phyloP scores from a whole-genome alignment of 2,329 filamentous ascomycete genomes.

The Sporothrix euskadiensis region DNA sequence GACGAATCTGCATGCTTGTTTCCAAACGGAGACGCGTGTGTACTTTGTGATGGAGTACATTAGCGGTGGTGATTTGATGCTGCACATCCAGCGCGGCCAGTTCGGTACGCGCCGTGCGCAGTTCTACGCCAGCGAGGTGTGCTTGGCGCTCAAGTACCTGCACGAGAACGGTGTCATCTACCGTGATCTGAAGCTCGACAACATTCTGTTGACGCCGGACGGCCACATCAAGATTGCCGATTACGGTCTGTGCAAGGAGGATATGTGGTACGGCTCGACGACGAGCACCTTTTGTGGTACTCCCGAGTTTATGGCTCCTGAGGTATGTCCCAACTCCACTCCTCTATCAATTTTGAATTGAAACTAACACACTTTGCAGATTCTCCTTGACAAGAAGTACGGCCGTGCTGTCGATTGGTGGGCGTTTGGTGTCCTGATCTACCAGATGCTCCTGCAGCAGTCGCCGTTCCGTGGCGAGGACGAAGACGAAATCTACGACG shows the following conservation, averaged over 20 bases:
- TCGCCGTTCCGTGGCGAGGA: conserved; percentile 98
- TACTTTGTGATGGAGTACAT: conserved; percentile 99
- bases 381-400: conserved; percentile 97
- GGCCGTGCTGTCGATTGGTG: conserved; percentile 98
- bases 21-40: conserved; percentile 96
- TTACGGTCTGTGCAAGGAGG: conserved; percentile 98
- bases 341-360: background rate
- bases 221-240: conserved; percentile 98
- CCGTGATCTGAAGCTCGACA: conserved; percentile 88
- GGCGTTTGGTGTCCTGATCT: conserved; percentile 98
- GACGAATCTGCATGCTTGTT: conserved; percentile 92
- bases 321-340: conserved; percentile 59
- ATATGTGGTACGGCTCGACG: conserved; percentile 98
- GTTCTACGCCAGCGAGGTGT: conserved; percentile 98
- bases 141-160: conserved; percentile 96
- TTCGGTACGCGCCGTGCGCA: conserved; percentile 96
- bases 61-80: conserved; percentile 96
- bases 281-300: conserved; percentile 99
- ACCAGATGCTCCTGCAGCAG: conserved; percentile 99
- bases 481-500: conserved; percentile 98
- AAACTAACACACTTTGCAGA: conserved; percentile 52
- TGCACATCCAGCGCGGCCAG: conserved; percentile 95
- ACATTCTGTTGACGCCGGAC: conserved; percentile 91
- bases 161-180: conserved; percentile 99
- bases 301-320: conserved; percentile 99